Evolutionary conservation across 2,329 filamentous ascomycete species (phyloP), one percentile per base, ranked within the genome.

Genomic region (Pseudocercospora fuligena): DNA sequence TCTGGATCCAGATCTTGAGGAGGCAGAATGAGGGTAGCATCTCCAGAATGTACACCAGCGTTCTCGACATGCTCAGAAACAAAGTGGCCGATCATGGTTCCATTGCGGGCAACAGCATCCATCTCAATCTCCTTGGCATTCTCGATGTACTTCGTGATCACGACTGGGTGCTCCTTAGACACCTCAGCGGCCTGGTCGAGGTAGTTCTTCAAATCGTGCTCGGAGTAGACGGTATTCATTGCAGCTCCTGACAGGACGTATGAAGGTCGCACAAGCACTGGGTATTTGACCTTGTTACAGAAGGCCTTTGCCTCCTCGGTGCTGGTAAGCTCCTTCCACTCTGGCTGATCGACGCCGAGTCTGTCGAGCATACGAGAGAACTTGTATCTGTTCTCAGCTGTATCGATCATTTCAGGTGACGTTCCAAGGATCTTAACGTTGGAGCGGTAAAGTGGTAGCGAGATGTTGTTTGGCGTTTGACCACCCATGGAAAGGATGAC

Each of bases 101-200:
- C 95, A 73, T 96, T 91, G 74, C 90, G 90, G 62, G 94, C 95
- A 53, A 99, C 95, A 47, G 95, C 95, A 75, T 99, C 95, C 95
- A 99, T 98, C 81, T 99, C 95, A 70, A 99, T 98, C 80, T 99
- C 95, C 85, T 99, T 98, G 71, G 95, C 95, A 73, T 97, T 95
- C 84, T 99, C 95, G 72, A 99, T 98, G 82, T 98, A 99, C 83
- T 99, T 99, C 68, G 94, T 98, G 76, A 99, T 98, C 68, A 99
- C 95, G 11, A 99, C 95, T 0, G 95, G 95, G 79, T 98, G 92
- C 69, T 98, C 94, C 69, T 92, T 89, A 5, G 95, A 98, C 56
- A 99, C 95, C 71, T 97, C 94, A 6, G 88, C 92, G 62, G 95
- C 95, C 81, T 98, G 94, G 71, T 92, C 88, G 53, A 99, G 85